Evolutionary conservation across 2,329 filamentous ascomycete species (phyloP).

Genomic region (Arthrobotrys musiformis): DNA sequence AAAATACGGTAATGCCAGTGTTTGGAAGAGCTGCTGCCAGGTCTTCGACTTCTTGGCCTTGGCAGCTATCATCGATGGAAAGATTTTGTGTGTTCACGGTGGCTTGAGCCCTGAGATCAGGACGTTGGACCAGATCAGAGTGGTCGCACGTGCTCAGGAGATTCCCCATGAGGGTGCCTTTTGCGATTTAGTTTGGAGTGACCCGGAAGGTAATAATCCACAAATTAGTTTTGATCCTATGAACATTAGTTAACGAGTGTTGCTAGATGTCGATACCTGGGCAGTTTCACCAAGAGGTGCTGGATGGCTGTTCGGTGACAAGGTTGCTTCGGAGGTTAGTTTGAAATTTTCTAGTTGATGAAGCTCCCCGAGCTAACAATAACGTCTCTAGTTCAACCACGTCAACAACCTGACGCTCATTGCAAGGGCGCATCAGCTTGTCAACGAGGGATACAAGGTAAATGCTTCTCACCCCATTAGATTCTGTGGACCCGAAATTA

Average conservation of each 20-base stretch:
- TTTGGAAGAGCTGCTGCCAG: constrained; percentile 82
- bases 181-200: constrained; percentile 80
- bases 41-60: constrained; percentile 81
- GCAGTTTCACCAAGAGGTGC: constrained; percentile 75
- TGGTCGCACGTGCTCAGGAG: constrained; percentile 78
- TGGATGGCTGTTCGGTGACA: constrained; percentile 69
- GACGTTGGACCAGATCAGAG: constrained; percentile 78
- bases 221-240: background rate
- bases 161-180: constrained; percentile 82
- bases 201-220: constrained; percentile 68
- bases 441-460: constrained; percentile 80
- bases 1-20: constrained; percentile 80
- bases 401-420: constrained; percentile 78
- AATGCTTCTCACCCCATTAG: constrained; percentile 27
- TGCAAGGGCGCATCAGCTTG: constrained; percentile 77
- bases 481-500: background rate
- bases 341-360: background rate
- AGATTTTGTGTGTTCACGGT: constrained; percentile 78
- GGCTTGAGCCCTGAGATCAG: constrained; percentile 78
- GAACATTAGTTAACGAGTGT: background rate
- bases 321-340: constrained; percentile 72
- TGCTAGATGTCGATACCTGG: constrained; percentile 73
- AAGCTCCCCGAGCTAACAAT: constrained; percentile 17
- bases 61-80: constrained; percentile 78
- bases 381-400: constrained; percentile 73